Evolutionary conservation across 2,329 filamentous ascomycete species (phyloP).

Genomic region (Stemphylium lycopersici): DNA sequence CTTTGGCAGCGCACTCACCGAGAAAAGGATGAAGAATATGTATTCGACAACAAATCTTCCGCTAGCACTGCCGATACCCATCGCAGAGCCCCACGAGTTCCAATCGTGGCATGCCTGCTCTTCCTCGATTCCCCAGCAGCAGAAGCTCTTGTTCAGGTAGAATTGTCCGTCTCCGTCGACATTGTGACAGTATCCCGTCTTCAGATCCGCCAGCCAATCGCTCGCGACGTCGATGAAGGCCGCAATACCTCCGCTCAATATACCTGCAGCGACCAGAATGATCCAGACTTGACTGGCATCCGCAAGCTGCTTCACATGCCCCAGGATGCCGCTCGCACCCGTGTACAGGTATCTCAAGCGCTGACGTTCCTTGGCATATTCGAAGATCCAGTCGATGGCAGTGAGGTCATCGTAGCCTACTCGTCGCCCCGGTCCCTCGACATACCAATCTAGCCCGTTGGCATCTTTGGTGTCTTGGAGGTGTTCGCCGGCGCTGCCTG

Average conservation of each 20-base stretch:
- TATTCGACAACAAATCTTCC: slow-evolving; percentile 87
- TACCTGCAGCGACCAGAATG: slow-evolving; percentile 81
- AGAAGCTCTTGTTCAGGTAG: slow-evolving; percentile 90
- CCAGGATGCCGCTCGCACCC: slow-evolving; percentile 71
- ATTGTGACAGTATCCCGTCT: slow-evolving; percentile 83
- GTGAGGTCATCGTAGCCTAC: slow-evolving; percentile 96
- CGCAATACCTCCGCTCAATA: slow-evolving; percentile 82
- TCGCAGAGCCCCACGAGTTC: slow-evolving; percentile 80
- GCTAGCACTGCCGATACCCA: slow-evolving; percentile 68
- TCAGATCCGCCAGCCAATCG: slow-evolving; percentile 92
- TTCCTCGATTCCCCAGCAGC: slow-evolving; percentile 84
- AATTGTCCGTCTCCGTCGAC: slow-evolving; percentile 81
- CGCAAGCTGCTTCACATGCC: slow-evolving; percentile 72
- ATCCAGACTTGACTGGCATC: slow-evolving; percentile 94
- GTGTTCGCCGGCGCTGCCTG: slow-evolving; percentile 46
- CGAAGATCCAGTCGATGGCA: slow-evolving; percentile 99
- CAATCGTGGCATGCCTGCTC: slow-evolving; percentile 83
- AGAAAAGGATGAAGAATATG: slow-evolving; percentile 82
- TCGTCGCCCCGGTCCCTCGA: slow-evolving; percentile 84
- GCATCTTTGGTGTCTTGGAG: slow-evolving; percentile 54
- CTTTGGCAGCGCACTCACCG: slow-evolving; percentile 60
- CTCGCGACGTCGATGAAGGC: slow-evolving; percentile 88
- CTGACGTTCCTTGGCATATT: slow-evolving; percentile 95
- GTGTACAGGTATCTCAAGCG: slow-evolving; percentile 78
- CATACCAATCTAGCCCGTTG: slow-evolving; percentile 75